Percentiles rank a stretch among this genome's conserved stretches.
Conservation (phyloP, 768 basidiomycete genomes). For the Asterophora lycoperdoides region DNA sequence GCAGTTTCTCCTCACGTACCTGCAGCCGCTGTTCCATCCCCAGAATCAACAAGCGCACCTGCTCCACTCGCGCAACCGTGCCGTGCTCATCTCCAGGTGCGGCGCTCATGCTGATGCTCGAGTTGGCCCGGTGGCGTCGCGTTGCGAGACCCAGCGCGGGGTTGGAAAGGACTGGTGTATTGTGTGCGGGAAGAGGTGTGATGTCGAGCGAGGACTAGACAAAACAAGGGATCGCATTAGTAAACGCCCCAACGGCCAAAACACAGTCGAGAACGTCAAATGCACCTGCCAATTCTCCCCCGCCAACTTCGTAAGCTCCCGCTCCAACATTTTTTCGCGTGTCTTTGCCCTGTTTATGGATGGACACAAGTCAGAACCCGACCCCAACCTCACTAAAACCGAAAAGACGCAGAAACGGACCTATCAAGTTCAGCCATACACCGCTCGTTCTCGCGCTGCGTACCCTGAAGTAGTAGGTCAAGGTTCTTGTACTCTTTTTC, state of each 20-base stretch:
- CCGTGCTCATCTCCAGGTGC: slow-evolving; percentile 2
- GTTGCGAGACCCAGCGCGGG: slow-evolving; percentile 23
- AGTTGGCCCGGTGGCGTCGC: slow-evolving; percentile 22
- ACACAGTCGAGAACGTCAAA: slow-evolving; percentile 11
- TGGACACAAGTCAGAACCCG: neutral
- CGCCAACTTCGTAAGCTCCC: slow-evolving; percentile 61
- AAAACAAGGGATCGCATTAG: slow-evolving; percentile 1
- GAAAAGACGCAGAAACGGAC: slow-evolving; percentile 29
- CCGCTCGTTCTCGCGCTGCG: slow-evolving; percentile 81
- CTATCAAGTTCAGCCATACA: slow-evolving; percentile 79
- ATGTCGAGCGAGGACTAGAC: slow-evolving; percentile 32
- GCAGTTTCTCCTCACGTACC: slow-evolving; percentile 18
- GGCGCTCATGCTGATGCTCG: slow-evolving; percentile 1
- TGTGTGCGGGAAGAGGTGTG: slow-evolving; percentile 21
- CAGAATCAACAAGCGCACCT: slow-evolving; percentile 18
- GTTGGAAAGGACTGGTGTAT: slow-evolving; percentile 26
- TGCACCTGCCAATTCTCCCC: slow-evolving; percentile 81
- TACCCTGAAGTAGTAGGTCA: slow-evolving; percentile 72
- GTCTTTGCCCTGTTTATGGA: slow-evolving; percentile 43
- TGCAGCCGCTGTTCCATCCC: slow-evolving; percentile 23
- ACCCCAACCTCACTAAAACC: neutral
- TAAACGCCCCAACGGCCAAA: slow-evolving; percentile 11
- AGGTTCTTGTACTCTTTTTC: slow-evolving; percentile 73
- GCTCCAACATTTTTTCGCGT: slow-evolving; percentile 76
- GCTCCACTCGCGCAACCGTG: slow-evolving; percentile 14